phyloP scores from a whole-genome alignment of 345 rosid species.

The Brassica napus region Da-Ae NC_063448.1:6095001-6095500 shows the following conservation, averaged over 20 bases:
- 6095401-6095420: constrained; percentile 99
- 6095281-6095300: not conserved
- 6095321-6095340: constrained; percentile 83
- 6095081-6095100: not conserved
- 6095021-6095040: constrained; percentile 51
- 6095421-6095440: constrained; percentile 83
- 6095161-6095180: constrained; percentile 99
- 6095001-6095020: constrained; percentile 97
- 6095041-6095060: not conserved
- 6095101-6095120: constrained; percentile 87
- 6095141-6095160: constrained; percentile 94
- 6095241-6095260: not conserved
- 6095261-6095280: not conserved
- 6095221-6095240: not conserved
- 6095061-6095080: not conserved
- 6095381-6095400: constrained; percentile 95
- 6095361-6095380: constrained; percentile 99
- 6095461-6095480: not conserved
- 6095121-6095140: constrained; percentile 84
- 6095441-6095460: not conserved
- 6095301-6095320: constrained; percentile 7
- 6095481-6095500: not conserved
- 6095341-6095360: constrained; percentile 95
- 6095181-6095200: constrained; percentile 98
- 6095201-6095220: constrained; percentile 97